Evolutionary conservation across 2,329 filamentous ascomycete genomes (phyloP), one percentile per base, ranked within the genome.

Genomic region (Exophiala bonariae): DNA sequence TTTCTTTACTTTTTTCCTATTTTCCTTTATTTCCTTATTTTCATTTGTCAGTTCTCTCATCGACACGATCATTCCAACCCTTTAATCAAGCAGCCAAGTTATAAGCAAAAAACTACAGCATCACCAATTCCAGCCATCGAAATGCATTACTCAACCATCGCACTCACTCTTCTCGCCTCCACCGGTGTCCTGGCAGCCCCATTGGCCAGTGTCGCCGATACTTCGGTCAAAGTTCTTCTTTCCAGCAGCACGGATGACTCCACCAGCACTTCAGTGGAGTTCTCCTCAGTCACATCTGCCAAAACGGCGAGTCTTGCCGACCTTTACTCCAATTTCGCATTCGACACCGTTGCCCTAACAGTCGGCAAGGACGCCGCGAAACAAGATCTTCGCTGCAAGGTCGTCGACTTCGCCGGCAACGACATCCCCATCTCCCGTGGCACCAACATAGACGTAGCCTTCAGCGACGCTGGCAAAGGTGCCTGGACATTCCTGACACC

Each of bases 371-470:
- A 39, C 22, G 50, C 51, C 18, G 23, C 31, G 32, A 41, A 57
- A 33, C 31, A 56, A 23, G 50, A 53, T 18, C 44, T 49, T 22
- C 52, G 55, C 28, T 57, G 55, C 50, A 45, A 57, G 34, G 45
- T 52, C 26, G 42, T 57, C 23, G 47, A 57, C 47, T 26, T 45
- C 17, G 28, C 42, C 11, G 53, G 55, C 40, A 40, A 50, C n/a
- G 26, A 50, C 17, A 56, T 57, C 32, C 35, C 51, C 28, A 22
- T 42, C 22, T 20, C 23, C 3, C 49, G 55, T 39, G 44, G 50
- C 34, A 22, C 31, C 14, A 56, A 55, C 44, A 47, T 48, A 8
- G 55, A 57, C 41, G 51, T 47, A 41, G 54, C 55, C 47, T 57
- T 57, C 44, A 41, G 16, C 26, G 55, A 57, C 37, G 53, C 35